Evolutionary conservation across 1,284 basidiomycete genomes (phyloP), one percentile per base, ranked within the genome.

Genomic region (Melanopsichium pennsylvanicum): DNA sequence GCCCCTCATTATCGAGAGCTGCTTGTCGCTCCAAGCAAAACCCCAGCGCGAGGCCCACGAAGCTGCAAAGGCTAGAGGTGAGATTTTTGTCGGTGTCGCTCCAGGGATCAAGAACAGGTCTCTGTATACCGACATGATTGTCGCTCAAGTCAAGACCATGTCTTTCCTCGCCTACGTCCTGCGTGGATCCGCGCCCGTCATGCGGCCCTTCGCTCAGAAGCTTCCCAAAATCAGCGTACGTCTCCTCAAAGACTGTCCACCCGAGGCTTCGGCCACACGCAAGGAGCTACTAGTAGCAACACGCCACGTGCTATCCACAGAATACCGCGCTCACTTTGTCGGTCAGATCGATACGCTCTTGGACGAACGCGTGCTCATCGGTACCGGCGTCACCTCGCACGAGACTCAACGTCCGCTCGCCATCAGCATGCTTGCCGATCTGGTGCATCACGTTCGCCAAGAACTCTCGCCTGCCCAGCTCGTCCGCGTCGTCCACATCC

Each of bases 201-300:
- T 89, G 62, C 88, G 91, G 38, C 85, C 87, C 10, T 92, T 93
- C 72, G 88, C 90, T 5, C 90, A 95, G 73, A 87, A 87, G 5
- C 86, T 98, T 32, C 89, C 95, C 16, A 85, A 90, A 42, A 87
- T 89, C 34, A 89, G 90, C 41, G 84, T 98, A 22, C 87, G 96
- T 13, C 84, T 99, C 18, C 85, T 98, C 46, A 91, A 97, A 78
- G 95, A 99, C 81, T 94, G 93, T 74, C 95, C 96, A 18, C 86
- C 90, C 0, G 92, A 91, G 76, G 89, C 89, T 7, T 89, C 92
- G n/a, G 84, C 87, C 15, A 87, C 51, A 23, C 61, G 71, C 19
- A 78, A 94, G 90, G 96, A 99, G 81, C 84, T 98, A 34, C 88
- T 97, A 81, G 89, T 95, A 11, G 93, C 95, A 3, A 90, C 95